Conservation (phyloP, 257 asterid species). For the Solanum dulcamara region DNA sequence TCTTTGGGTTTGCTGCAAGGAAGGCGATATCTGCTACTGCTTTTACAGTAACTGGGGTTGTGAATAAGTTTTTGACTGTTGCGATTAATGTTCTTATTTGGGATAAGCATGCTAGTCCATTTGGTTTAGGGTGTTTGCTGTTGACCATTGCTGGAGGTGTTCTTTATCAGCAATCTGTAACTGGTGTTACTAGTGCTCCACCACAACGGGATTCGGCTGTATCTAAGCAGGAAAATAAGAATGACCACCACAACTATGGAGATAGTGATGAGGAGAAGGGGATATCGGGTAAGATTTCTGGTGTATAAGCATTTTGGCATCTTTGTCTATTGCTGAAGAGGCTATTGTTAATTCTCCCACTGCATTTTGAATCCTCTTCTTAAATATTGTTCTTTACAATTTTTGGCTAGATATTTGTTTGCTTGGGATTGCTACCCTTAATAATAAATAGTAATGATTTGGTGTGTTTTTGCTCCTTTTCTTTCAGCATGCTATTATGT, state of each 20-base stretch:
- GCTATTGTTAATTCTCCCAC: not conserved
- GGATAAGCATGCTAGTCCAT: slow-evolving; percentile 97
- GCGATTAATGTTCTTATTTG: slow-evolving; percentile 86
- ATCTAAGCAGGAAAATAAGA: slow-evolving; percentile 28
- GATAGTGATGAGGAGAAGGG: slow-evolving; percentile 48
- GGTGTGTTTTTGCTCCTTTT: not conserved
- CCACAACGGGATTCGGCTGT: slow-evolving; percentile 24
- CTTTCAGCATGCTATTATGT: not conserved
- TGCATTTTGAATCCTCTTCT: not conserved
- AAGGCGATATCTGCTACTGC: slow-evolving; percentile 96
- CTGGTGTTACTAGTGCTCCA: slow-evolving; percentile 37
- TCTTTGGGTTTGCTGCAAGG: slow-evolving; percentile 94
- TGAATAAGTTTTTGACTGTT: slow-evolving; percentile 89
- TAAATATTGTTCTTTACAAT: not conserved
- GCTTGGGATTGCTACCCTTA: not conserved
- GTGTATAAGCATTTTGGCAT: slow-evolving; percentile 26
- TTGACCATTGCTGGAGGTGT: slow-evolving; percentile 79
- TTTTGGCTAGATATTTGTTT: not conserved
- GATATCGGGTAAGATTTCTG: slow-evolving; percentile 47
- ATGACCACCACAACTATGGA: slow-evolving; percentile 3
- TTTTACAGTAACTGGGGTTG: slow-evolving; percentile 92
- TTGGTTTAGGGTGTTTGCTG: slow-evolving; percentile 78
- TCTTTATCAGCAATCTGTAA: slow-evolving; percentile 92
- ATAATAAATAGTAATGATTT: not conserved
- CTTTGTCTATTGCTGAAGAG: slow-evolving; percentile 3